Evolutionary conservation across 2,329 filamentous ascomycete genomes (phyloP).

Genomic region (Hymenoscyphus infarciens): DNA sequence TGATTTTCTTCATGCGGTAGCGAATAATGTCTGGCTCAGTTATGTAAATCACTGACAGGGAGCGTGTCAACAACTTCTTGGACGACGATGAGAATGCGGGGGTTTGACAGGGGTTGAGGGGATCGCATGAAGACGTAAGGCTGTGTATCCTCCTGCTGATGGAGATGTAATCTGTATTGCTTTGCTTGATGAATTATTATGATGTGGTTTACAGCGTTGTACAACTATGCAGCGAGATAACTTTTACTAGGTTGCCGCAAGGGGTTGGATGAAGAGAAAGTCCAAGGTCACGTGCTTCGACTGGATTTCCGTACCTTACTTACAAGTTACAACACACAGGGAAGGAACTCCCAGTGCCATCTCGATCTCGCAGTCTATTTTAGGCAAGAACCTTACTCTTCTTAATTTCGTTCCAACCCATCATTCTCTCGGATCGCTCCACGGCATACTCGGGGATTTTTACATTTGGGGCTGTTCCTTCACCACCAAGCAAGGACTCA

Average conservation of each 20-base stretch:
- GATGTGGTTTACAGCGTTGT: neutral
- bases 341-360: neutral
- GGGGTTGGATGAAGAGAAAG: neutral
- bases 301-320: no score
- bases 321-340: neutral
- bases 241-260: neutral
- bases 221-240: neutral
- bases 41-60: slow-evolving; percentile 7
- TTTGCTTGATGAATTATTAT: neutral
- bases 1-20: slow-evolving; percentile 1
- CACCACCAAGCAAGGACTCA: neutral
- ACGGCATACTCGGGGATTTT: neutral
- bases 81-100: slow-evolving; percentile 1
- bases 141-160: slow-evolving; percentile 5
- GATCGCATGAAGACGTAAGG: slow-evolving; percentile 1
- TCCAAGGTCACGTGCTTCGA: neutral
- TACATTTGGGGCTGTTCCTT: neutral
- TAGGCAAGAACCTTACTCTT: neutral
- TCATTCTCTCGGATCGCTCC: no score
- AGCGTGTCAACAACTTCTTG: neutral
- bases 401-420: neutral
- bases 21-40: neutral
- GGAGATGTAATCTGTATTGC: neutral
- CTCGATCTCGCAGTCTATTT: neutral
- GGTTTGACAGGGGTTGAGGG: neutral